phyloP scores from a whole-genome alignment of 2,329 filamentous ascomycete genomes.

The Grosmannia serpens region DNA sequence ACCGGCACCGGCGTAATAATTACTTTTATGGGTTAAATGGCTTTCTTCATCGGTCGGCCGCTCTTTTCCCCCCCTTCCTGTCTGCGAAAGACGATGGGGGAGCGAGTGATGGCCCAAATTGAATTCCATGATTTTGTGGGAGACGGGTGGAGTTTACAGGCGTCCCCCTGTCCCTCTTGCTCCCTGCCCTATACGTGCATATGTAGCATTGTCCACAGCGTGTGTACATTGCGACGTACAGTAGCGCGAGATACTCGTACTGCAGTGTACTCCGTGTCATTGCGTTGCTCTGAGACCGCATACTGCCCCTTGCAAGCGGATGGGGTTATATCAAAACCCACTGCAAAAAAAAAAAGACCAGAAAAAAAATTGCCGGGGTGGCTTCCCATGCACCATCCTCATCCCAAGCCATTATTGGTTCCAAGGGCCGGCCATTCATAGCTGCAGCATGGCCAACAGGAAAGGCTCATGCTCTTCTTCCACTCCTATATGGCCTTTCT shows the following conservation, averaged over 20 bases:
- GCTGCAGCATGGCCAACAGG: no score
- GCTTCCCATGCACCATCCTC: background rate
- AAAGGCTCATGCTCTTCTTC: no score
- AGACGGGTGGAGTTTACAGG: no score
- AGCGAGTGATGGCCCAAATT: no score
- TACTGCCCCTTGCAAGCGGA: background rate
- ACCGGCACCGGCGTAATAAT: background rate
- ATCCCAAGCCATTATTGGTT: background rate
- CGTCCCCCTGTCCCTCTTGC: background rate
- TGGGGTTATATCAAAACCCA: background rate
- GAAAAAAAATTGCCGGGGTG: background rate
- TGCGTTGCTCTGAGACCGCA: conserved; percentile 9
- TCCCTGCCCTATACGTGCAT: conserved; percentile 3
- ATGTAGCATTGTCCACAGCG: background rate
- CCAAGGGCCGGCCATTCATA: no score
- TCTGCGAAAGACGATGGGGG: no score
- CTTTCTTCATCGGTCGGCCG: no score
- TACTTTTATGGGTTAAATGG: background rate
- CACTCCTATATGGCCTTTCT: no score
- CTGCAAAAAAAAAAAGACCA: background rate
- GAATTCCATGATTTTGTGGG: no score
- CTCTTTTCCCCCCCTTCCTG: no score
- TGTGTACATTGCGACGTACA: background rate
- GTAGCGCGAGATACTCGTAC: background rate
- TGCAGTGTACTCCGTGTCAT: conserved; percentile 6